Base-by-base conservation (phyloP, 2,329 filamentous ascomycete species). In the Orbilia brochopaga region DNA sequence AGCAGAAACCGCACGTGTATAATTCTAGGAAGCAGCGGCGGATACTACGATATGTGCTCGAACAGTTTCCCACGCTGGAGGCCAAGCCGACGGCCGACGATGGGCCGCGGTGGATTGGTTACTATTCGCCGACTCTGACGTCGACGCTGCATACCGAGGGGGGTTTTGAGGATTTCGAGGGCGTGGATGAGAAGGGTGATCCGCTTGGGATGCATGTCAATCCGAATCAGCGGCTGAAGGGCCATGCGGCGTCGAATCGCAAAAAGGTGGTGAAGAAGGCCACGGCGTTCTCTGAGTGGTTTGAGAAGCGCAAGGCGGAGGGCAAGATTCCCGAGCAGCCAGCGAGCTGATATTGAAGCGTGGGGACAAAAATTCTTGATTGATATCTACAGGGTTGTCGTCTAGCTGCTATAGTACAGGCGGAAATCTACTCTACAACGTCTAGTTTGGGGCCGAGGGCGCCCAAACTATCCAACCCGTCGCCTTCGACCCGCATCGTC, bases 401-500 rank as follows among this genome's bases (percentile, higher is more conserved):
- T n/a, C n/a, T n/a, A n/a, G 10, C 32, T 42, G 11, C 5, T 37
- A 44, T 0, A 10, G 24, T 17, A 46, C 21, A 23, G 54, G 46
- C 23, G 44, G 19, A 2, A 6, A 44, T 44, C 27, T 64, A 70
- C 48, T 70, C 66, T 46, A 50, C 59, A 8, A 58, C 23, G 46
- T 74, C 56, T 11, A 75, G 57, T 56, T 73, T 75, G 2, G 75
- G 75, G 2, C 75, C 76, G 75, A 84, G 74, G 15, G 77, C 78
- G 8, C 85, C 88, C 76, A 92, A 78, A 80, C 84, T 87, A 27
- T 78, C 80, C 79, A 93, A 77, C 0, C 80, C 85, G 15, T 89
- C 85, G 1, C 87, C 85, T 67, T 92, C 89, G 0, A 92, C 87
- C 35, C 90, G 84, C 85, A 93, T 87, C 1, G 85, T 86, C 15